Base-by-base conservation (phyloP, 371 early-diverging fungal genomes). In the Mortierella sp. region DNA sequence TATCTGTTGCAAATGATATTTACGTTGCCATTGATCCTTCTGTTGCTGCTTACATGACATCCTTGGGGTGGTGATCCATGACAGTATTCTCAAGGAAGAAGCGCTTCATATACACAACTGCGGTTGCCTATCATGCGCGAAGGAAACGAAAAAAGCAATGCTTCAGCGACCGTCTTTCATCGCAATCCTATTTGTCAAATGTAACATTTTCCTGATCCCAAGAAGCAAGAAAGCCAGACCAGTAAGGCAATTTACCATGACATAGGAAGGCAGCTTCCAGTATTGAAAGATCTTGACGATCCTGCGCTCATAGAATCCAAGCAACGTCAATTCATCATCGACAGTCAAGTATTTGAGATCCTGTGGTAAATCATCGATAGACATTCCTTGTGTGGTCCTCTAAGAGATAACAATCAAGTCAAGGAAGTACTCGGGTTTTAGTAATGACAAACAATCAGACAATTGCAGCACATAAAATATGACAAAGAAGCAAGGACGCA, bases 61-160 rank as follows among this genome's bases (percentile, higher is more conserved):
- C 92, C 78, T 96, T 97, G 16, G 96, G 97, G 77, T 95, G 96
- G 83, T 97, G 96, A 80, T 98, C 97, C 94, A 98, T 96, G 19
- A 95, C 92, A 3, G 95, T 94, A 78, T 97, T 96, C 82, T 91
- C 89, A 48, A 98, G 88, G 88, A 94, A 97, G 90, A 97, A 98
- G 16, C 98, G 95, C 84, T 97, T 97, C 93, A 97, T 95, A 74
- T 95, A 97, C 26, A 93, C 92, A n/a, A 97, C 91, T 0, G 97
- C 96, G 1, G 98, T 97, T 57, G 97, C 96, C 95, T 96, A 85
- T 38, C n/a, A 24, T 14, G 38, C 4, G 21, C 3, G 24, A 2
- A 38, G 10, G 21, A 21, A 21, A 8, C 2, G 38, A 38, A 6
- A 38, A 11, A 38, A 24, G 42, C 42, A 38, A 8, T 38, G 21